These are phyloP conservation scores for Creolimax fragrantissima DNA, from an alignment of 78 protist species.

Conservation along the genomic window DNA sequence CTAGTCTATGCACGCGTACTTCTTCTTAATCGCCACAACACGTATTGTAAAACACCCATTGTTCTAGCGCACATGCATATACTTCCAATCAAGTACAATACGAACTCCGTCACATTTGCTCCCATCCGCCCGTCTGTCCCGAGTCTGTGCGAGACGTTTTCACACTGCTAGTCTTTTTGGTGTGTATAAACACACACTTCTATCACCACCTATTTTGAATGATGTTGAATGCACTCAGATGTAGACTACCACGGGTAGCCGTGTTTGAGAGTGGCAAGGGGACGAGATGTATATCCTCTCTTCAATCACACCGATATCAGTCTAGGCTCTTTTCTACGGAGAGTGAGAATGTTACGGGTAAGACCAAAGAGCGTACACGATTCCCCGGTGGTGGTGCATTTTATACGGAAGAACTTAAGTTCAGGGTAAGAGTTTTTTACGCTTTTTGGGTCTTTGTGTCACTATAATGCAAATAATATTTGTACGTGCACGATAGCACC, in stretches of 20 bases:
- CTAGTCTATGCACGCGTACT: background rate
- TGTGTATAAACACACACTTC: too few species aligned
- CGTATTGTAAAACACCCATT: background rate
- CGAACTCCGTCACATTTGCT: background rate
- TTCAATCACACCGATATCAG: too few species aligned
- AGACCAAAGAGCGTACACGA: background rate
- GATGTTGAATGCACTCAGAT: too few species aligned
- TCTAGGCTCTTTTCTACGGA: too few species aligned
- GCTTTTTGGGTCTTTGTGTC: background rate
- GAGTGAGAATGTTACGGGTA: too few species aligned
- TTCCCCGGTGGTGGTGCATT: background rate
- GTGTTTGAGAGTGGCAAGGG: too few species aligned
- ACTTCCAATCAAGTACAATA: background rate
- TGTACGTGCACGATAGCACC: too few species aligned
- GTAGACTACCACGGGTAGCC: too few species aligned
- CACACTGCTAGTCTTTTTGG: too few species aligned
- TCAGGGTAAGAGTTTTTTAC: background rate
- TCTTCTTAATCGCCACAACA: background rate
- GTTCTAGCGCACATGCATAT: background rate
- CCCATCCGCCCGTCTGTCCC: background rate
- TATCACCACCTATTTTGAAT: too few species aligned
- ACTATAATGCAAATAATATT: background rate
- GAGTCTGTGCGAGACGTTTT: too few species aligned
- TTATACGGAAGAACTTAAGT: background rate
- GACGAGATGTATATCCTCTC: too few species aligned